Evolutionary conservation across 192 early-diverging fungal genomes (phyloP).

Genomic region (Chytriomyces confervae): DNA sequence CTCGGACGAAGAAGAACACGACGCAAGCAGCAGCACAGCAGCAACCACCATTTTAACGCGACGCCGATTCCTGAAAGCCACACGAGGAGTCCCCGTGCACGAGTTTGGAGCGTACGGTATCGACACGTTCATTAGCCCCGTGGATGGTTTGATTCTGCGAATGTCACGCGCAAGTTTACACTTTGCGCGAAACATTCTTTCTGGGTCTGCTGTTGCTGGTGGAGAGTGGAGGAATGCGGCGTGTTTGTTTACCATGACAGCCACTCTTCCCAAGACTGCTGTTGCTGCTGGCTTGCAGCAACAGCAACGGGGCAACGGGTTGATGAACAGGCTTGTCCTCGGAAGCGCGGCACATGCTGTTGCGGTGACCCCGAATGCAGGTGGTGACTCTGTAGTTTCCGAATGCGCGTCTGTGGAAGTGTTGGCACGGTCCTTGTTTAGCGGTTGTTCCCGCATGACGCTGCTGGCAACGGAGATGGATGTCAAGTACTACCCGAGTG

Average conservation of each 20-base stretch:
- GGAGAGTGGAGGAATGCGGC: not conserved
- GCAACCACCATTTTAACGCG: not conserved
- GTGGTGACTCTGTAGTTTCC: constrained; percentile 41
- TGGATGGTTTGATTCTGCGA: constrained; percentile 22
- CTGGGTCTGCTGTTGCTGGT: not conserved
- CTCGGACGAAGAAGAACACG: constrained; percentile 10
- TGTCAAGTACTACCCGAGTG: constrained; percentile 34
- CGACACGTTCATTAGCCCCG: constrained; percentile 15
- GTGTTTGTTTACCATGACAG: constrained; percentile 28
- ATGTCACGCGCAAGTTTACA: constrained; percentile 7
- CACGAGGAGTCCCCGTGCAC: not conserved
- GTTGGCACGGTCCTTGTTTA: constrained; percentile 12
- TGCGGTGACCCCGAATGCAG: constrained; percentile 37
- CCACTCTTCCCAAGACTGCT: not conserved
- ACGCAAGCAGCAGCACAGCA: not conserved
- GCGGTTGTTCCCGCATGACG: not conserved
- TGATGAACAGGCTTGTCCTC: not conserved
- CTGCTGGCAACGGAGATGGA: constrained; percentile 43
- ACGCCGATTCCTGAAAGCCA: not conserved
- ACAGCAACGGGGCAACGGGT: not conserved
- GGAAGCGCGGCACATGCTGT: constrained; percentile 10
- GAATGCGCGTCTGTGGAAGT: constrained; percentile 37
- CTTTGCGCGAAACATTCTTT: constrained; percentile 3
- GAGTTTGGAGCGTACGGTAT: constrained; percentile 27
- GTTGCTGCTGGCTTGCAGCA: too few species aligned